These are phyloP conservation scores for Adansonia madagascariensis DNA, from an alignment of 441 rosid species.

Conservation along the genomic window DNA sequence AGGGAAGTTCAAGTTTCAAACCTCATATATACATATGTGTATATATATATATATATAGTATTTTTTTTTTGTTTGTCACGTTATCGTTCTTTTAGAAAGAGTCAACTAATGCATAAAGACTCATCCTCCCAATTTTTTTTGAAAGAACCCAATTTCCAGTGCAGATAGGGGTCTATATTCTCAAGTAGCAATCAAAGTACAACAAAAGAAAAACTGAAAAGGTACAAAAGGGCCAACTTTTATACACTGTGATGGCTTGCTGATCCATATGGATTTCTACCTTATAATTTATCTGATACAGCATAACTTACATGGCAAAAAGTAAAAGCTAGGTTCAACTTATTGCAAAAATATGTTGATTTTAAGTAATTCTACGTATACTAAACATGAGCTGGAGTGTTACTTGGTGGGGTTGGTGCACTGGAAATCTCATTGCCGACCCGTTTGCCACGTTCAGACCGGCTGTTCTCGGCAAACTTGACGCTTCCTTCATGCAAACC, in stretches of 20 bases:
- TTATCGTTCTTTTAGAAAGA: not conserved
- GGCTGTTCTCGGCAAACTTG: slow-evolving; percentile 71
- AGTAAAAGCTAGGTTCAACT: not conserved
- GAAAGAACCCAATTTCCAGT: not conserved
- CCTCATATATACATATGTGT: no score
- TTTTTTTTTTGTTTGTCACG: not conserved
- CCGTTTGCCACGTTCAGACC: slow-evolving; percentile 65
- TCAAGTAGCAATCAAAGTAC: not conserved
- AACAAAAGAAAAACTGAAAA: not conserved
- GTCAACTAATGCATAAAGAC: not conserved
- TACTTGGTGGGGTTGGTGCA: slow-evolving; percentile 30
- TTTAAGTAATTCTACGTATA: not conserved
- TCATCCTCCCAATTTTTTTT: not conserved
- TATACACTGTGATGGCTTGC: not conserved
- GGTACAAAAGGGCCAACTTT: not conserved
- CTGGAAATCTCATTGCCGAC: slow-evolving; percentile 31
- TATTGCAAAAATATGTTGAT: not conserved
- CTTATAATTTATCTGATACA: no score
- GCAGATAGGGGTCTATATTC: not conserved
- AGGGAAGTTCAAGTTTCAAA: not conserved
- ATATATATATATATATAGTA: not conserved
- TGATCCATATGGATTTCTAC: not conserved
- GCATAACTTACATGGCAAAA: no score
- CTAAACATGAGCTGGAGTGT: slow-evolving; percentile 40
- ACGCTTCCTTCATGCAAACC: slow-evolving; percentile 72